These are phyloP conservation scores for Trichoderma oligosporum DNA, from an alignment of 2,329 filamentous ascomycete species.

Conservation along the genomic window DNA sequence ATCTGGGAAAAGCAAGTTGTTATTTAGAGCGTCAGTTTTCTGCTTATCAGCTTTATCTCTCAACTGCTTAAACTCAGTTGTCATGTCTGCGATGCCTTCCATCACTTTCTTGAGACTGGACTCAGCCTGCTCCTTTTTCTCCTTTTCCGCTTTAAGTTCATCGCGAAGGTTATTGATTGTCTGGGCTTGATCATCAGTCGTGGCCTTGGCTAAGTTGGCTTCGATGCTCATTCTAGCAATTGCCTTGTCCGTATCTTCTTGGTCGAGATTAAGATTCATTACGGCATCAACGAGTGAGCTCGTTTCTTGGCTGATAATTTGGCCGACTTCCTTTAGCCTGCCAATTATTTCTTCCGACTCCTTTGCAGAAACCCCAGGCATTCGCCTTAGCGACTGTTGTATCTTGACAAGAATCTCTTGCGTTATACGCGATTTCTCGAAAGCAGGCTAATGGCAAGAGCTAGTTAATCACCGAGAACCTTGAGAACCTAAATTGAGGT, in stretches of 20 bases:
- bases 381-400: constrained; percentile 38
- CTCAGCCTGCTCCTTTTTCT: constrained; percentile 31
- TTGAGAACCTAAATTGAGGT: no score
- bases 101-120: constrained; percentile 28
- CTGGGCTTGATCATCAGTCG: constrained; percentile 33
- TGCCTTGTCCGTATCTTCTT: constrained; percentile 38
- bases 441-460: constrained; percentile 31
- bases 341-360: constrained; percentile 35
- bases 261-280: constrained; percentile 36
- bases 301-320: constrained; percentile 38
- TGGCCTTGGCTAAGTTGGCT: constrained; percentile 35
- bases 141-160: constrained; percentile 32
- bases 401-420: constrained; percentile 38
- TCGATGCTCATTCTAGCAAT: constrained; percentile 39
- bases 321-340: constrained; percentile 37
- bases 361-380: constrained; percentile 36
- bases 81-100: constrained; percentile 29
- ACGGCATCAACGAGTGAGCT: constrained; percentile 38
- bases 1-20: constrained; percentile 18
- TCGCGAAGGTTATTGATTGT: constrained; percentile 32
- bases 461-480: neutral
- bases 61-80: constrained; percentile 29
- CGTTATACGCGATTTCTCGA: constrained; percentile 32
- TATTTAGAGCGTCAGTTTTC: constrained; percentile 18
- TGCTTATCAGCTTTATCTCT: constrained; percentile 27